Percentiles rank a stretch among this genome's conserved stretches.
phyloP scores from a whole-genome alignment of 495 filamentous ascomycete genomes.

The Astrothelium macrocarpum region DNA sequence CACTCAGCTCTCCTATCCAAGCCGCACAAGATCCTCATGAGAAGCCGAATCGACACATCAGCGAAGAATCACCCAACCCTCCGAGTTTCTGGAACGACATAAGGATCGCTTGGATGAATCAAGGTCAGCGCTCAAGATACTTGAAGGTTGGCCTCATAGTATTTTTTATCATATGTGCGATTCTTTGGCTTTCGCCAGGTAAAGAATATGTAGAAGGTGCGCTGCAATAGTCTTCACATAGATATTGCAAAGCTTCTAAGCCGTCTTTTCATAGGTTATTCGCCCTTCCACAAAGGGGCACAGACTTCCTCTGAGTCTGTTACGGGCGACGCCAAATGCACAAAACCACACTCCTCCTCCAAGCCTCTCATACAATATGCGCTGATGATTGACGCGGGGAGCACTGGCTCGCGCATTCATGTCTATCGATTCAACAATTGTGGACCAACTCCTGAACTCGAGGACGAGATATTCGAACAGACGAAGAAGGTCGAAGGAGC shows the following conservation, averaged over 20 bases:
- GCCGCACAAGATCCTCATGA: slow-evolving; percentile 33
- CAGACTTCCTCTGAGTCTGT: background rate
- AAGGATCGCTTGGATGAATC: slow-evolving; percentile 41
- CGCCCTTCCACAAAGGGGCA: background rate
- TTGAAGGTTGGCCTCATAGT: slow-evolving; percentile 76
- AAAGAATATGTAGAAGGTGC: slow-evolving; percentile 35
- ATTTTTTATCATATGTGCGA: slow-evolving; percentile 59
- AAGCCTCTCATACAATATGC: slow-evolving; percentile 96
- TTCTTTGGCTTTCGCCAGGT: slow-evolving; percentile 64
- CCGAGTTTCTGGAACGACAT: slow-evolving; percentile 31
- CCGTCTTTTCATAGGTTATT: background rate
- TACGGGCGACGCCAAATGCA: slow-evolving; percentile 43
- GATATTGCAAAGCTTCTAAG: background rate
- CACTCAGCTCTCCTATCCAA: slow-evolving; percentile 16
- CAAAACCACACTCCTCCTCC: slow-evolving; percentile 64
- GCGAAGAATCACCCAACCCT: slow-evolving; percentile 13
- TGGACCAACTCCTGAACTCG: slow-evolving; percentile 86
- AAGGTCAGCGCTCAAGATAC: slow-evolving; percentile 46
- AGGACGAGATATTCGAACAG: slow-evolving; percentile 83
- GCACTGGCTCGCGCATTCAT: slow-evolving; percentile 94
- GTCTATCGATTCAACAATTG: slow-evolving; percentile 99
- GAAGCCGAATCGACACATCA: slow-evolving; percentile 35
- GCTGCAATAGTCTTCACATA: slow-evolving; percentile 3
- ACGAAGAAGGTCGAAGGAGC: slow-evolving; percentile 68
- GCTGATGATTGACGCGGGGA: slow-evolving; percentile 96